phyloP scores from a whole-genome alignment of 306 rosid genomes.

The Trifolium pratense region DNA sequence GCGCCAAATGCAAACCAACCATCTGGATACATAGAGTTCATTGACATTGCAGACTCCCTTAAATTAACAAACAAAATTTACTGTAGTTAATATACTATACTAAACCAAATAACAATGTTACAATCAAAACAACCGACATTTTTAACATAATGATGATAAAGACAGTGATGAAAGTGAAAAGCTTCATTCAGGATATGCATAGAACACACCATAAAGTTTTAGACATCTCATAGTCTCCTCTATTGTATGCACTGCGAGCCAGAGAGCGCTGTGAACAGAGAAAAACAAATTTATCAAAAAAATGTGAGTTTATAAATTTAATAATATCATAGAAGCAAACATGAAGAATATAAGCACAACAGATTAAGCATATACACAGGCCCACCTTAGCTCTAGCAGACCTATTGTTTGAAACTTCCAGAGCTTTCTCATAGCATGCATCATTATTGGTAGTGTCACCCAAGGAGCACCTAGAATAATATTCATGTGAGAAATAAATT shows the following conservation, averaged over 20 bases:
- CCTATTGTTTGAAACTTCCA: slow-evolving; percentile 84
- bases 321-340: slow-evolving; percentile 24
- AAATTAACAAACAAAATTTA: slow-evolving; percentile 33
- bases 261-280: slow-evolving; percentile 74
- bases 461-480: slow-evolving; percentile 81
- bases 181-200: slow-evolving; percentile 17
- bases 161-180: slow-evolving; percentile 18
- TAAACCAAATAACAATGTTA: slow-evolving; percentile 28
- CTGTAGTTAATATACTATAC: slow-evolving; percentile 8
- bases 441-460: slow-evolving; percentile 86
- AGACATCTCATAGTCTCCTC: slow-evolving; percentile 83
- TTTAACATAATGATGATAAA: not conserved
- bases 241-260: slow-evolving; percentile 95
- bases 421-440: slow-evolving; percentile 83
- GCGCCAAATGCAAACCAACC: slow-evolving; percentile 99
- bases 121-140: slow-evolving; percentile 21
- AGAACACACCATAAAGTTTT: slow-evolving; percentile 58
- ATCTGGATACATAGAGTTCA: slow-evolving; percentile 90
- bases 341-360: slow-evolving; percentile 3
- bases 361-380: slow-evolving; percentile 9
- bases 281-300: slow-evolving; percentile 19
- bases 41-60: slow-evolving; percentile 98
- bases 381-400: slow-evolving; percentile 93
- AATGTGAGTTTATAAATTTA: not conserved
- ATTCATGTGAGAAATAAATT: slow-evolving; percentile 39